Conservation (phyloP, 1,284 basidiomycete genomes). For the Xerocomus cyaneibrunnescens region DNA sequence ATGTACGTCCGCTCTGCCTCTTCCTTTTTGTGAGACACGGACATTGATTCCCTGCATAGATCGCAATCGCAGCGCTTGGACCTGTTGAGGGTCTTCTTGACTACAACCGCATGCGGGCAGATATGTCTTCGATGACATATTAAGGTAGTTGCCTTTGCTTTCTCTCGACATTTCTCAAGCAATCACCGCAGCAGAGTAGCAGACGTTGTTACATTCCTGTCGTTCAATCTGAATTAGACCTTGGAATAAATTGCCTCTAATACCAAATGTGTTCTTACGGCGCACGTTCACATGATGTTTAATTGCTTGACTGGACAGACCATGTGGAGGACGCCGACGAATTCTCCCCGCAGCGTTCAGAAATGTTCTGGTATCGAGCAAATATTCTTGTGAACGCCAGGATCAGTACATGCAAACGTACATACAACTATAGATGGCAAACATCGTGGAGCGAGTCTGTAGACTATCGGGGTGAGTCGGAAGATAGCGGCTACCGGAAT, state of each 20-base stretch:
- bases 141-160: slow-evolving; percentile 37
- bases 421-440: slow-evolving; percentile 15
- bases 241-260: slow-evolving; percentile 24
- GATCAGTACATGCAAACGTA: slow-evolving; percentile 18
- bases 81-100: slow-evolving; percentile 86
- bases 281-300: neutral
- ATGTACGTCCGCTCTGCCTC: slow-evolving; percentile 51
- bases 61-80: slow-evolving; percentile 82
- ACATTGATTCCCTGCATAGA: slow-evolving; percentile 40
- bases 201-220: slow-evolving; percentile 21
- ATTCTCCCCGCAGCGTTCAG: no score
- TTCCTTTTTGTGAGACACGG: slow-evolving; percentile 15
- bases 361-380: neutral
- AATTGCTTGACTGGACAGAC: neutral
- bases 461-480: neutral
- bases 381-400: neutral
- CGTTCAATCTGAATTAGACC: slow-evolving; percentile 23
- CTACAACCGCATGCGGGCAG: slow-evolving; percentile 78
- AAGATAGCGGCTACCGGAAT: neutral
- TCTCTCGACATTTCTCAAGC: neutral
- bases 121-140: slow-evolving; percentile 78
- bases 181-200: slow-evolving; percentile 8
- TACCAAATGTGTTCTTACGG: neutral
- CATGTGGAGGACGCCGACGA: no score
- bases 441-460: neutral